A percentile compares a stretch with the other conserved stretches of the same genome.
Evolutionary conservation across 441 rosid genomes (phyloP).

Genomic region (Populus tomentosa): DNA sequence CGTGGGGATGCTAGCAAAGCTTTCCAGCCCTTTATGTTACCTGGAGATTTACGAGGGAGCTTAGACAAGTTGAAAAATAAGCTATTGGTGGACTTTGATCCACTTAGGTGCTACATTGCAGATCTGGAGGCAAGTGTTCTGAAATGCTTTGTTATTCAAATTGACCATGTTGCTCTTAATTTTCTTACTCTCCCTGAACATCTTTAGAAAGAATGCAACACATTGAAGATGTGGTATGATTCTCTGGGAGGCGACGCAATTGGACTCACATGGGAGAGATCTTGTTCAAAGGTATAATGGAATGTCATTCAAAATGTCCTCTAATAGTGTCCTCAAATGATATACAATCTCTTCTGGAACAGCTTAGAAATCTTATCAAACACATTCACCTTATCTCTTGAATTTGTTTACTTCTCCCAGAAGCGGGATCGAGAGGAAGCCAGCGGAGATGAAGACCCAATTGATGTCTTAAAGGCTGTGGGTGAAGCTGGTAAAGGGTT

Average conservation of each 20-base stretch:
- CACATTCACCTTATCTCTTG: neutral
- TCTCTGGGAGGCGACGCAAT: slow-evolving; percentile 83
- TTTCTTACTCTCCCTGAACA: slow-evolving; percentile 10
- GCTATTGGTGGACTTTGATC: slow-evolving; percentile 74
- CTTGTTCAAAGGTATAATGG: slow-evolving; percentile 52
- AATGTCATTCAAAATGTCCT: neutral
- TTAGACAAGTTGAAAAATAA: slow-evolving; percentile 49
- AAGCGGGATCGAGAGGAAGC: slow-evolving; percentile 72
- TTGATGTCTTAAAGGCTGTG: slow-evolving; percentile 44
- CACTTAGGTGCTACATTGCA: slow-evolving; percentile 55
- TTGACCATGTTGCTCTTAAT: neutral
- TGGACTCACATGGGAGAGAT: slow-evolving; percentile 76
- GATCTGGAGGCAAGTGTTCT: slow-evolving; percentile 59
- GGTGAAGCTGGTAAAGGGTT: slow-evolving; percentile 87
- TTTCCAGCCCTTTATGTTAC: slow-evolving; percentile 52
- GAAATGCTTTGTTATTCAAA: neutral
- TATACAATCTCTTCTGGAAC: neutral
- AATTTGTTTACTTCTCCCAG: slow-evolving; percentile 27
- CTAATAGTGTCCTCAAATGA: neutral
- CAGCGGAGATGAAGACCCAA: slow-evolving; percentile 34
- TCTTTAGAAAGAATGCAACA: slow-evolving; percentile 53
- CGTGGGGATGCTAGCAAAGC: slow-evolving; percentile 60
- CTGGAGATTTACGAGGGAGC: slow-evolving; percentile 53
- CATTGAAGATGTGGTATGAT: slow-evolving; percentile 82
- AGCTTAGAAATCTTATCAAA: neutral